Base-by-base conservation (phyloP, 495 filamentous ascomycete genomes). In the Penicillium canariense region DNA sequence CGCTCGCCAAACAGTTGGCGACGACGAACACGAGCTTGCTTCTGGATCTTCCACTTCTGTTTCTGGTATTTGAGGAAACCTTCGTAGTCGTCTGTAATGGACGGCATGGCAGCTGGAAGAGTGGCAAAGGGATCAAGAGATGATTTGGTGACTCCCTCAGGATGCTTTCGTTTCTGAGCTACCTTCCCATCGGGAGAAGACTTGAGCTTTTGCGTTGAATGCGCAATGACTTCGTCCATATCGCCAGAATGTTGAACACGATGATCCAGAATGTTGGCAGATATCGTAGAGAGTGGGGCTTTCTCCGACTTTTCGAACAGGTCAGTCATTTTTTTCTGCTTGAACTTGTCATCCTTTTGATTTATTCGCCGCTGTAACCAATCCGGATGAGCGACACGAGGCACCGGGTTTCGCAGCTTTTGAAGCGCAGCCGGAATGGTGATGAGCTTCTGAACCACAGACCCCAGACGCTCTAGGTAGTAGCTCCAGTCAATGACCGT, bases 251-350 rank as follows among this genome's bases (percentile, higher is more conserved):
- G 75, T 50, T 75, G 77, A 38, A 77, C 68, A 54, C 80, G 81
- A 60, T 85, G 81, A 45, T 81, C 77, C 26, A 84, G 68, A 12
- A 84, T 80, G 65, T 92, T 91, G 9, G 84, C 79, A 36, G 83
- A 79, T 47, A 89, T 85, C 53, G 91, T 87, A 26, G 82, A 80
- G 36, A 96, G 69, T 0, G 90, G 86, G 27, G 79, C 80, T 66
- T 92, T 91, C 15, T 84, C 77, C n/a, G 81, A 82, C 63, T 91
- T 90, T 14, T 76, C 72, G 59, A 99, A 97, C 49, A 97, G 76
- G 67, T 97, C 94, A 0, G 94, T 97, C 81, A 99, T 88, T 74
- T 97, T 97, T 76, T 90, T 94, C 72, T 99, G 94, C 77, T 97
- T 96, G 77, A 97, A 88, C 64, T 85, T 90, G 67, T 99, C 94